Conservation (phyloP, 192 early-diverging fungal genomes). For the Pilaira anomala region DNA sequence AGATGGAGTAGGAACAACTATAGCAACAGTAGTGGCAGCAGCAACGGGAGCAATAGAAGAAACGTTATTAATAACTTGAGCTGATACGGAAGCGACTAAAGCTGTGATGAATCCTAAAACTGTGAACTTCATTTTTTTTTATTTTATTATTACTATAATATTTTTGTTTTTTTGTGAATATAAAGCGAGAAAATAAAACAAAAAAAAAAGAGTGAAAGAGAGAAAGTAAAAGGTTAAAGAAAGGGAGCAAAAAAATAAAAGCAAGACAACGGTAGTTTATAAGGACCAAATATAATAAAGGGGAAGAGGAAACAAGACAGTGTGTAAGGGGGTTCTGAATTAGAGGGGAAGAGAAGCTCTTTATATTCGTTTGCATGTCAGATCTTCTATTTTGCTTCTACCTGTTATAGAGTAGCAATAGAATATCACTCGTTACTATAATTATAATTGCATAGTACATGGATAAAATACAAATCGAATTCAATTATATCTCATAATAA, state of each 20-base stretch:
- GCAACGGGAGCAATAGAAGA: not conserved
- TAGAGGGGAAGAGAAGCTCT: conserved; percentile 1
- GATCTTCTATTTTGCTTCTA: not conserved
- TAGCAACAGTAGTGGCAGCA: not conserved
- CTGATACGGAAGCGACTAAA: conserved; percentile 4
- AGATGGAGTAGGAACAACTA: not conserved
- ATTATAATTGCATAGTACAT: too few species aligned
- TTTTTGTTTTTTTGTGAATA: not conserved
- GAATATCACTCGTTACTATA: too few species aligned
- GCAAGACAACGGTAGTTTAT: not conserved
- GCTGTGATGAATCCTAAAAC: conserved; percentile 5
- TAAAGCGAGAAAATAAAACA: too few species aligned
- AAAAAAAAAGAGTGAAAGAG: not conserved
- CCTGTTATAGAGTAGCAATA: too few species aligned
- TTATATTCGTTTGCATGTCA: conserved; percentile 2
- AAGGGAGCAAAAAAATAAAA: not conserved
- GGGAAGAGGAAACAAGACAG: not conserved
- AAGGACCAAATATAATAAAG: not conserved
- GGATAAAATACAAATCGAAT: too few species aligned
- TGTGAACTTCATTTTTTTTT: conserved; percentile 8
- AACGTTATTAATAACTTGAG: not conserved
- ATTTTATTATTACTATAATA: not conserved
- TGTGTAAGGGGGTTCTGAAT: not conserved
- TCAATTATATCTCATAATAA: too few species aligned
- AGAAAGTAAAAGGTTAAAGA: not conserved